phyloP scores from a whole-genome alignment of 2,329 filamentous ascomycete genomes.

The Chaetomiaceae sp. region DNA sequence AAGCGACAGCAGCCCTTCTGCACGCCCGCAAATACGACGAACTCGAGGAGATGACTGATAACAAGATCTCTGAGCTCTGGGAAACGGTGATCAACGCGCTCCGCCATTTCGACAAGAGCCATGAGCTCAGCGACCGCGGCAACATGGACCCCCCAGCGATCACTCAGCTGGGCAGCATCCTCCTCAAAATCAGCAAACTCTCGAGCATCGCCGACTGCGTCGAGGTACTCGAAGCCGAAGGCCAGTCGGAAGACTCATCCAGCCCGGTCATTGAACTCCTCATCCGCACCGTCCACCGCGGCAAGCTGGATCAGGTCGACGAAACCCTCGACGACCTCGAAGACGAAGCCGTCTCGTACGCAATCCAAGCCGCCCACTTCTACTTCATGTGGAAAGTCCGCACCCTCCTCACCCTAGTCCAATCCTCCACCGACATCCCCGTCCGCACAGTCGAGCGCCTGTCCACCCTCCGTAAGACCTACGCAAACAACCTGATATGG shows the following conservation, averaged over 20 bases:
- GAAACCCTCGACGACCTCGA: conserved; percentile 71
- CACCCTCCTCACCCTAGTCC: conserved; percentile 51
- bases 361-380: conserved; percentile 72
- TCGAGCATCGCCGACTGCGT: conserved; percentile 75
- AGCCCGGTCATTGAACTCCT: conserved; percentile 63
- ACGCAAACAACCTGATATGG: conserved; percentile 61
- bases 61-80: conserved; percentile 78
- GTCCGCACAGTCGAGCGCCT: conserved; percentile 57
- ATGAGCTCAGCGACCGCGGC: conserved; percentile 67
- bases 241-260: conserved; percentile 45
- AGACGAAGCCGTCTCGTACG: conserved; percentile 70
- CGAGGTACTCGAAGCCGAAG: conserved; percentile 64
- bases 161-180: conserved; percentile 65
- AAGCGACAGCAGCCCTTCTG: conserved; percentile 76
- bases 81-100: conserved; percentile 75
- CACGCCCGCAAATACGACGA: conserved; percentile 85
- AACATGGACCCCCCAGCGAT: conserved; percentile 63
- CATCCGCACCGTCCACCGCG: conserved; percentile 68
- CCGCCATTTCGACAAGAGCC: conserved; percentile 64
- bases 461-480: conserved; percentile 51
- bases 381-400: conserved; percentile 95
- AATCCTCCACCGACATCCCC: conserved; percentile 51
- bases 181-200: conserved; percentile 77
- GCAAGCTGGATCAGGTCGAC: conserved; percentile 63
- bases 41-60: conserved; percentile 76